These are phyloP conservation scores for Rhododendron vialii DNA, from an alignment of 148 eudicot species.

Conservation along the genomic window DNA sequence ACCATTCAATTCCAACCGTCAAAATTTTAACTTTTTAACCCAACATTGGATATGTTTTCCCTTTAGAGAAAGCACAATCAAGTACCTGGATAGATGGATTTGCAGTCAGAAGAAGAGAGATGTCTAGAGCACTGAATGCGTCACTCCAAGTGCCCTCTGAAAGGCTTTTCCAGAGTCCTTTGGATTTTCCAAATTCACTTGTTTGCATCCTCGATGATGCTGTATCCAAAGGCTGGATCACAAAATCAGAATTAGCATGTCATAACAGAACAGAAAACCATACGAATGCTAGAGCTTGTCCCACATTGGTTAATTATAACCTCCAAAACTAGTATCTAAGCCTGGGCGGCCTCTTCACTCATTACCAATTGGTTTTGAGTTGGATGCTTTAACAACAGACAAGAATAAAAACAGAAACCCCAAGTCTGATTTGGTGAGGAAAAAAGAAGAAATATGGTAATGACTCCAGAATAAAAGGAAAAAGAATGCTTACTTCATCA, in stretches of 20 bases:
- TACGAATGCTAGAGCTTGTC: not conserved
- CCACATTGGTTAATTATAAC: no score
- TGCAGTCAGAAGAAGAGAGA: slow-evolving; percentile 80
- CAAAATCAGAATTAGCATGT: slow-evolving; percentile 11
- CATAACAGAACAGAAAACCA: not conserved
- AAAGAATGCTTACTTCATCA: not conserved
- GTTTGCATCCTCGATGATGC: slow-evolving; percentile 96
- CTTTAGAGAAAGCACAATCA: not conserved
- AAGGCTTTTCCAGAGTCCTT: slow-evolving; percentile 82
- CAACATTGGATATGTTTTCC: not conserved
- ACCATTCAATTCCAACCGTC: not conserved
- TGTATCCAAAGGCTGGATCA: slow-evolving; percentile 86
- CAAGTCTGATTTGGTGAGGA: not conserved
- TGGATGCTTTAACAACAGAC: no score
- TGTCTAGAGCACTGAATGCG: slow-evolving; percentile 89
- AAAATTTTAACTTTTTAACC: not conserved
- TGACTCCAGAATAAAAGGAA: not conserved
- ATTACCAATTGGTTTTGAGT: no score
- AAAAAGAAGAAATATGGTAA: not conserved
- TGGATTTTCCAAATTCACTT: slow-evolving; percentile 84
- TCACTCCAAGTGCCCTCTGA: slow-evolving; percentile 75
- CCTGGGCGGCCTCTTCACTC: no score
- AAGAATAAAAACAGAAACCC: not conserved
- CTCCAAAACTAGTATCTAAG: no score
- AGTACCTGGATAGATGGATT: slow-evolving; percentile 97